These are phyloP conservation scores for Citeromyces siamensis DNA, from an alignment of 1,139 yeast genomes.

Conservation along the genomic window DNA sequence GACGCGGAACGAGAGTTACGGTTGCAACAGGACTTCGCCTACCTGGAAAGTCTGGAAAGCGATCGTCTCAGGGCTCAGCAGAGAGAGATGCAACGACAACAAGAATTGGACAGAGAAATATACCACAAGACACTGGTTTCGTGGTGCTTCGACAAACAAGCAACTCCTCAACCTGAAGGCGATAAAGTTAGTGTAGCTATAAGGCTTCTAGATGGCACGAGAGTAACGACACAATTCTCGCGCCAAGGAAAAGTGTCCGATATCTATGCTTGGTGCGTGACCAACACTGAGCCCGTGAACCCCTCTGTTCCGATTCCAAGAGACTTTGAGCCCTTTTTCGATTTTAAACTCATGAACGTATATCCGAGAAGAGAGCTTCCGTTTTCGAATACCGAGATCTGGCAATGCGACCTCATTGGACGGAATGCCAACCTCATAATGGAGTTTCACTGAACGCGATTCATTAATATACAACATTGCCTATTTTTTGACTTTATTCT, in stretches of 20 bases:
- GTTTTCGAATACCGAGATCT: background rate
- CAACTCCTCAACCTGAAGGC: background rate
- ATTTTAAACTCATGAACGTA: background rate
- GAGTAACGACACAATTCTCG: background rate
- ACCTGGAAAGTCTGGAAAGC: conserved; percentile 50
- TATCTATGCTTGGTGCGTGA: conserved; percentile 2
- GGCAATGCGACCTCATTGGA: background rate
- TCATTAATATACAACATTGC: no score
- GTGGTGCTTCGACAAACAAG: background rate
- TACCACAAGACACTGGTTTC: background rate
- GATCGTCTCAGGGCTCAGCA: conserved; percentile 33
- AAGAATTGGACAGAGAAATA: conserved; percentile 11
- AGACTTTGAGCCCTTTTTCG: conserved; percentile 1
- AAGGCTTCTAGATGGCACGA: background rate
- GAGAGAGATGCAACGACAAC: conserved; percentile 15
- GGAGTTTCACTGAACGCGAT: no score
- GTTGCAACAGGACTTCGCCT: conserved; percentile 70
- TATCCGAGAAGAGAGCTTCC: background rate
- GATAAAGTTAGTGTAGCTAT: background rate
- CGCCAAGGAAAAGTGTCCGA: background rate
- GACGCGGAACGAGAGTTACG: conserved; percentile 49
- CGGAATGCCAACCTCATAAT: background rate
- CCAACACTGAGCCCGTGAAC: conserved; percentile 1
- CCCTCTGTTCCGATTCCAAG: background rate
- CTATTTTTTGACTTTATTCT: conserved; percentile 14